phyloP scores from a whole-genome alignment of 176 grass and related monocot genomes.

The Avena insularis region DNA sequence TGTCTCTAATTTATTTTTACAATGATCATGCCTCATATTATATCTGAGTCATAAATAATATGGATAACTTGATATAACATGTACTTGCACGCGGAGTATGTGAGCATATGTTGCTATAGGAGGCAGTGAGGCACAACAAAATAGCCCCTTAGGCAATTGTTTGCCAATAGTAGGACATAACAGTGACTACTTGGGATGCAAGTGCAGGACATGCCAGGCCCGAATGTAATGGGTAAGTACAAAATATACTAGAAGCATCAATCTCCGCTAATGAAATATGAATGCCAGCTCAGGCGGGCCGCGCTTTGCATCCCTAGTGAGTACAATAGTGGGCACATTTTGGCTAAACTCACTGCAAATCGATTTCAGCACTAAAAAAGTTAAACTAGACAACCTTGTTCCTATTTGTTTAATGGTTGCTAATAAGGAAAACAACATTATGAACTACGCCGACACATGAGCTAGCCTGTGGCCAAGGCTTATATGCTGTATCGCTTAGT shows the following conservation, averaged over 20 bases:
- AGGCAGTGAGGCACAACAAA: constrained; percentile 8
- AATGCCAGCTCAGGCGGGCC: no score
- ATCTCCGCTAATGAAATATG: no score
- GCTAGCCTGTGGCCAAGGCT: neutral
- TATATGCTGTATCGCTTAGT: neutral
- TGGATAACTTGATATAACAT: constrained; percentile 20
- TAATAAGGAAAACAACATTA: neutral
- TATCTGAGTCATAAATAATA: neutral
- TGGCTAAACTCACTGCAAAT: neutral
- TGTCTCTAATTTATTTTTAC: neutral
- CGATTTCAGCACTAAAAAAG: neutral
- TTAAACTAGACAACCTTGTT: neutral
- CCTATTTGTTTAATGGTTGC: neutral
- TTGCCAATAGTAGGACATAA: constrained; percentile 10
- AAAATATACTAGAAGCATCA: no score
- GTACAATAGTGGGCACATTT: neutral
- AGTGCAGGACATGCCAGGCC: no score
- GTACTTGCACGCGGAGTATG: neutral
- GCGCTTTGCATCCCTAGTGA: no score
- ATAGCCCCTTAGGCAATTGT: neutral
- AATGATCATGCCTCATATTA: neutral
- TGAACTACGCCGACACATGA: neutral
- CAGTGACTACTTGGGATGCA: no score
- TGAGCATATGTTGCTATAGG: constrained; percentile 5
- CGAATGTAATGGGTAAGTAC: no score